Base-by-base conservation (phyloP, 1,284 basidiomycete species). In the Leccinum huronense region DNA sequence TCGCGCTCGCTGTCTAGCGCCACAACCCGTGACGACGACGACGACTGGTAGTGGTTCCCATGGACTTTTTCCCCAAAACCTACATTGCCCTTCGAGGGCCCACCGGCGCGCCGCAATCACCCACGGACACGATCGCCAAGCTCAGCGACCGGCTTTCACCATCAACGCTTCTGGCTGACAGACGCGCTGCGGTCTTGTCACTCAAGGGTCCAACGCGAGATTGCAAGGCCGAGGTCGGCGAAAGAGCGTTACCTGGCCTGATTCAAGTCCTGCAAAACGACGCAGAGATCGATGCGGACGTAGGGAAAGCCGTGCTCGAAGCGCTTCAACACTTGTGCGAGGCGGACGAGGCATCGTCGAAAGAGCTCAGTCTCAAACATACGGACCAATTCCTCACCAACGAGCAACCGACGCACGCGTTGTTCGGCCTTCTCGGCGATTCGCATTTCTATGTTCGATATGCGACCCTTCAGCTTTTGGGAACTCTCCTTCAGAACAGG, bases 201-300 rank as follows among this genome's bases (percentile, higher is more conserved):
- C 85, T 99, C 70, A 98, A 98, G 76, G 95, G 95, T 14, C 86
- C 98, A 58, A 84, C 90, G 57, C 85, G 95, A 62, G 96, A 97
- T 78, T 95, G 93, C 82, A 95, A 93, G 75, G 83, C 87, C 65
- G 93, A 97, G 65, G 91, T 97, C 23, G 94, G 93, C 11, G 83
- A 86, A 67, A 82, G 83, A 59, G 90, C 93, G 1, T 80, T 98
- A 14, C 80, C 84, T 5, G 89, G 92, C 1, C 84, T 97, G 5
- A 76, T 97, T 6, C 87, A 91, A 34, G 90, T 95, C 11, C 80
- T 97, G 42, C 83, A 89, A 69, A 91, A 91, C 67, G 95, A 97
- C 73, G 91, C 94, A 0, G 88, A 93, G 69, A 85, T 94, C 60
- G 95, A 98, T 75, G 82, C 87, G 9, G 95, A 97, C 71, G 94